Base-by-base conservation (phyloP, 768 basidiomycete species). In the Calocera cornea region DNA sequence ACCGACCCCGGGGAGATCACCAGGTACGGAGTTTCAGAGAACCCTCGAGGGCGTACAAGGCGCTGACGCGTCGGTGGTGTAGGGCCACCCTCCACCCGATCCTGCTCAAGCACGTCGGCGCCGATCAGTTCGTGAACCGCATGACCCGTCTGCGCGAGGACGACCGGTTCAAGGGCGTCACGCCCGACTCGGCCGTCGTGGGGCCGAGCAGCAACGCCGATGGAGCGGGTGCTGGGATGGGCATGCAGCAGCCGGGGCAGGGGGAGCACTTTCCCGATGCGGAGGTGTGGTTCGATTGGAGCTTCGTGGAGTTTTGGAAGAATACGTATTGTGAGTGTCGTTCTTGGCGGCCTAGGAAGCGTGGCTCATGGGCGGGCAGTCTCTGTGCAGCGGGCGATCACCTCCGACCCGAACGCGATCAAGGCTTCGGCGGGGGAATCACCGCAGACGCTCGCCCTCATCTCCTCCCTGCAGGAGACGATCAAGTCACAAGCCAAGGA, bases 221-320 rank as follows among this genome's bases (percentile, higher is more conserved):
- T 27, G 41, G 50, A 27, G 66, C 68, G 14, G 66, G 64, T 19
- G 66, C 65, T n/a, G 38, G 70, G 67, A 36, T 67, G 33, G 68
- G 44, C 63, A 27, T 36, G 54, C 68, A 64, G 1, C 72, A 72
- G 11, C 73, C 77, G 17, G 78, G 80, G 65, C 85, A 85, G 69
- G 88, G 90, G 72, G 90, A 86, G 31, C 80, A 77, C 41, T 14
- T 14, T 5, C 36, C 36, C 36, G 75, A 75, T 22, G 69, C 74
- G 31, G 92, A 94, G 77, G 82, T 97, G 41, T 98, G 97, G 97
- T 90, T 98, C 74, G 95, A 98, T 76, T 98, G 95, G 92, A 84
- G 88, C 0, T 98, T 98, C 77, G 86, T 97, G 5, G 97, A 99
- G 76, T 99, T 97, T 76, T 95, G 92, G 89, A 98, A 98, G 79